These are phyloP conservation scores for Vaccinium corymbosum DNA, from an alignment of 148 eudicot genomes.

Conservation along the genomic window DNA sequence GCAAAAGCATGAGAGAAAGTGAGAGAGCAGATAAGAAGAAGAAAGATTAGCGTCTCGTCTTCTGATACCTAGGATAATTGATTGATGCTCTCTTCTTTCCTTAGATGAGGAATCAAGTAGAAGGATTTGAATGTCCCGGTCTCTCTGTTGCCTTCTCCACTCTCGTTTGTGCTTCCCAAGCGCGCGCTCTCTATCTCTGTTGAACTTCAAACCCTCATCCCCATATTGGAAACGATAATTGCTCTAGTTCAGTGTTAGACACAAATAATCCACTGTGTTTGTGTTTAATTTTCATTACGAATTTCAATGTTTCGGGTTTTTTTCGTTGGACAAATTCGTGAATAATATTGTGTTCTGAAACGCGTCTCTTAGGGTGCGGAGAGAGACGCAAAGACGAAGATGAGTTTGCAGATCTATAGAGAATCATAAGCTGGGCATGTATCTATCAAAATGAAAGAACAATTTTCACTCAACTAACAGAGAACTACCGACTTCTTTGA, in stretches of 20 bases:
- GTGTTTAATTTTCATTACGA: too few species aligned
- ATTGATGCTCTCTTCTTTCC: not conserved
- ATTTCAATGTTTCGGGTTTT: too few species aligned
- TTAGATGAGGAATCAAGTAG: not conserved
- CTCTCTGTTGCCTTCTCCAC: not conserved
- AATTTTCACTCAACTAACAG: not conserved
- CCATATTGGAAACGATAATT: not conserved
- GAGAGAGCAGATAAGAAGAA: not conserved
- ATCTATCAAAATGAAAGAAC: not conserved
- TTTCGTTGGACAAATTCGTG: too few species aligned
- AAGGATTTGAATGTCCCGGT: not conserved
- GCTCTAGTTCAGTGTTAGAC: not conserved
- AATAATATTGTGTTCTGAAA: too few species aligned
- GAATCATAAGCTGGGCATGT: not conserved
- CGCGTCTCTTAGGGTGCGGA: too few species aligned
- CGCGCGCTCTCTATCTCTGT: not conserved
- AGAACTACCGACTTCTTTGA: not conserved
- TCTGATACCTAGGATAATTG: not conserved
- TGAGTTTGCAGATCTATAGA: too few species aligned
- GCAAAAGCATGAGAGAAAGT: too few species aligned
- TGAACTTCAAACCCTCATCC: not conserved
- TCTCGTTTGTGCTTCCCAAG: too few species aligned
- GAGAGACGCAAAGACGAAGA: too few species aligned
- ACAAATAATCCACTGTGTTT: not conserved
- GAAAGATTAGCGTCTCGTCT: not conserved